Evolutionary conservation across 2,329 filamentous ascomycete genomes (phyloP), one percentile per base, ranked within the genome.

Genomic region (Aureobasidium sp.): DNA sequence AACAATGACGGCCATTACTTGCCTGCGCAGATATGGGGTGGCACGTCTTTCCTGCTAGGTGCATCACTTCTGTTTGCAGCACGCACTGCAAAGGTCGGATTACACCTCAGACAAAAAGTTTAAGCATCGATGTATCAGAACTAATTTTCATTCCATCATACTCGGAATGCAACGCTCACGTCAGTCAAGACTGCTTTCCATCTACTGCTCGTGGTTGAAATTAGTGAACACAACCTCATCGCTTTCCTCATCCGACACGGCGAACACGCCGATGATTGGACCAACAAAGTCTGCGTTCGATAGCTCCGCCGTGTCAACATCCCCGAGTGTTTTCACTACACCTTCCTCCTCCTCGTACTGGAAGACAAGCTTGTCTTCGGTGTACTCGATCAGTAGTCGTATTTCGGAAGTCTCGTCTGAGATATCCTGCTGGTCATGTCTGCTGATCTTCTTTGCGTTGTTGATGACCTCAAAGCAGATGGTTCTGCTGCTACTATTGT

Each of bases 1-100:
- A 68, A 66, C 11, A 66, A 70, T 68, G 1, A 59, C 48, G 56
- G 56, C 9, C 47, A 48, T 11, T 81, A 79, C 68, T 62, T 79
- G 2, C 68, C 70, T 25, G 79, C 78, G 20, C 78, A 80, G 61
- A 69, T 79, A 31, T 81, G 75, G 68, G 77, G 71, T n/a, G 77
- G 75, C 1, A 64, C 65, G 6, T 69, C 65, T 7, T 72, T 73
- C 63, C 55, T 70, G 34, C 22, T 70, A 0, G 70, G 71, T 2
- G 65, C 64, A 5, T 55, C 62, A 1, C 56, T 70, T n/a, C 62
- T 73, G 4, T 51, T 71, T 2, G 67, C 66, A 5, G 70, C 71
- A 5, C 63, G 71, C 14, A 65, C 68, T 15, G 65, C 68, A 6
- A 68, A 70, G 39, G 70, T 69, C 5, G 71, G 71, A 0, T 69